phyloP scores from a whole-genome alignment of 2,329 filamentous ascomycete genomes.

The Helicocarpus griseus region DNA sequence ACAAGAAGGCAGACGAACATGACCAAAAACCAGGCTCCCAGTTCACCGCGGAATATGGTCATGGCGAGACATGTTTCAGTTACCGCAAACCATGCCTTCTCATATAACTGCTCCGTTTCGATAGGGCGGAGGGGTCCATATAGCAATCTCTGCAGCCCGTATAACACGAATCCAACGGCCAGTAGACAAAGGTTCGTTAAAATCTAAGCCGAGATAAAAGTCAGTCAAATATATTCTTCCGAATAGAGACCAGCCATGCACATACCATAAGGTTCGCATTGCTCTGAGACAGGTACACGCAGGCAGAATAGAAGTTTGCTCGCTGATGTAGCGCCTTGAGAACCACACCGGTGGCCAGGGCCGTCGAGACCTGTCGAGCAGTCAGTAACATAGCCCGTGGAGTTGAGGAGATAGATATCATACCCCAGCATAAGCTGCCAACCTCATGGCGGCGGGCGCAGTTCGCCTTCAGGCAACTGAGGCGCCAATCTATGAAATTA shows the following conservation, averaged over 20 bases:
- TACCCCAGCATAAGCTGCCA: conserved; percentile 45
- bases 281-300: conserved; percentile 92
- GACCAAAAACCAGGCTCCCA: conserved; percentile 86
- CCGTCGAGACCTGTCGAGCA: conserved; percentile 59
- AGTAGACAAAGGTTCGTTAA: conserved; percentile 85
- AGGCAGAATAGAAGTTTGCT: conserved; percentile 96
- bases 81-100: conserved; percentile 96
- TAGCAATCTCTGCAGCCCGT: conserved; percentile 78
- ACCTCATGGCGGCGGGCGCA: conserved; percentile 32
- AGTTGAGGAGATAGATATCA: conserved; percentile 15
- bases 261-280: conserved; percentile 84
- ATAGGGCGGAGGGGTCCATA: conserved; percentile 85
- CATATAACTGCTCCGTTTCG: conserved; percentile 94
- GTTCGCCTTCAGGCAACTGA: conserved; percentile 12
- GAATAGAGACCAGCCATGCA: not conserved
- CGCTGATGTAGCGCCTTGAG: conserved; percentile 88
- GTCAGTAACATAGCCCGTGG: conserved; percentile 9
- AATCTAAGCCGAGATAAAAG: conserved; percentile 47
- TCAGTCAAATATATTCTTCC: not conserved
- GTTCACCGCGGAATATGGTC: conserved; percentile 94
- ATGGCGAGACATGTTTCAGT: conserved; percentile 95
- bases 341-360: conserved; percentile 73
- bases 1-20: conserved; percentile 93
- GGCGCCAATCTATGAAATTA: conserved; percentile 20
- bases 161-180: conserved; percentile 68